Percentiles rank a stretch among this genome's conserved stretches.
These are phyloP conservation scores for Bombardia bombarda DNA, from an alignment of 495 filamentous ascomycete genomes.

Conservation along the genomic window DNA sequence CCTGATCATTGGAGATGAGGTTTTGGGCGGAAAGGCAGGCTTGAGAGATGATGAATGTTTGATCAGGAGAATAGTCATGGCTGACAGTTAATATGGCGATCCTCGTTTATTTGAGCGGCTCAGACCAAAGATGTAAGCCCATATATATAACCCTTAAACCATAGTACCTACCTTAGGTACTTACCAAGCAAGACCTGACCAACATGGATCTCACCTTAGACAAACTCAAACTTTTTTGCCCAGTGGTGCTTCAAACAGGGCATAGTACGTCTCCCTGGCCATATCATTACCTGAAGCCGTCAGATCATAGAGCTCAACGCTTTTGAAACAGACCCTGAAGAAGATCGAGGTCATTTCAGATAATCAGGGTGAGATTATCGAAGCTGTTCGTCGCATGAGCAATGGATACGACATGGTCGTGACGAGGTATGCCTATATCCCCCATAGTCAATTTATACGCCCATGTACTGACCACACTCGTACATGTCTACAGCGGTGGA, in stretches of 20 bases:
- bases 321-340: constrained; percentile 54
- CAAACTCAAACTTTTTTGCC: constrained; percentile 85
- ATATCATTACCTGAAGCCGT: too few relatives aligned
- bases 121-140: constrained; percentile 32
- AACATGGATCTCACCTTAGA: too few relatives aligned
- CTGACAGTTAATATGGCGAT: constrained; percentile 5
- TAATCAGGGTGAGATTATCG: constrained; percentile 82
- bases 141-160: too few relatives aligned
- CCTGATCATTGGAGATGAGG: constrained; percentile 93
- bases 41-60: background rate
- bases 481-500: constrained; percentile 53
- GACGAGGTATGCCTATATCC: constrained; percentile 43
- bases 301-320: background rate
- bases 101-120: background rate
- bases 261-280: constrained; percentile 41
- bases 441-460: too few relatives aligned
- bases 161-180: too few relatives aligned
- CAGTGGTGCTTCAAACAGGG: constrained; percentile 90
- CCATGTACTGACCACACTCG: background rate
- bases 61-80: background rate
- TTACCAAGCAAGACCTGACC: too few relatives aligned
- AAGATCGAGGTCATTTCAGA: constrained; percentile 89
- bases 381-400: constrained; percentile 80
- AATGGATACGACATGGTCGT: constrained; percentile 86
- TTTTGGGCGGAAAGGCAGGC: constrained; percentile 87